These are phyloP conservation scores for Chalciporus piperatus DNA, from an alignment of 768 basidiomycete species.

Conservation along the genomic window DNA sequence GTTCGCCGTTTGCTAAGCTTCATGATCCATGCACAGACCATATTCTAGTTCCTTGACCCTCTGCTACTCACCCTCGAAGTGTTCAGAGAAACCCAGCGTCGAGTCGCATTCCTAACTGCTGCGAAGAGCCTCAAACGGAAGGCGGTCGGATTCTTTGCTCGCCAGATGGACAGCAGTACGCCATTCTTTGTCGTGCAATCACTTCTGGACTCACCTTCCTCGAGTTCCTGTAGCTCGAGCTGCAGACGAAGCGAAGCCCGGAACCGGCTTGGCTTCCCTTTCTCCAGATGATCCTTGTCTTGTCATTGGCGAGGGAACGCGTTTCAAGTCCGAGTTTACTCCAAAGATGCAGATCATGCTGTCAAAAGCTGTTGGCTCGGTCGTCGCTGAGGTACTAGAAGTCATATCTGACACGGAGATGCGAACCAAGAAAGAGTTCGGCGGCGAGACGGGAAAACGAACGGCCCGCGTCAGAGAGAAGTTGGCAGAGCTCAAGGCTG, in stretches of 20 bases:
- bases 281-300: conserved; percentile 75
- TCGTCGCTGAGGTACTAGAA: conserved; percentile 80
- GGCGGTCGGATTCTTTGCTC: conserved; percentile 76
- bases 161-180: conserved; percentile 86
- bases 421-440: conserved; percentile 83
- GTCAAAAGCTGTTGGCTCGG: conserved; percentile 73
- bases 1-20: conserved; percentile 36
- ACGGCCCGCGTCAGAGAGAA: conserved; percentile 67
- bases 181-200: conserved; percentile 2
- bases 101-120: conserved; percentile 85
- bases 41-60: conserved; percentile 83
- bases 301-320: conserved; percentile 80
- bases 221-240: conserved; percentile 92
- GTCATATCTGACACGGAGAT: conserved; percentile 87
- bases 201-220: conserved; percentile 9
- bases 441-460: conserved; percentile 74
- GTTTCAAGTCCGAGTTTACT: conserved; percentile 68
- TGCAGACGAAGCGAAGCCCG: conserved; percentile 77
- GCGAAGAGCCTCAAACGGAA: conserved; percentile 83
- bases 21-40: conserved; percentile 12
- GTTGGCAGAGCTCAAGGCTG: conserved; percentile 52
- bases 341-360: conserved; percentile 86
- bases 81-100: conserved; percentile 75
- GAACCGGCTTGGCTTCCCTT: conserved; percentile 67
- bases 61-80: conserved; percentile 82